Conservation (phyloP, 2,329 filamentous ascomycete species). For the Curvularia spicifera region DNA sequence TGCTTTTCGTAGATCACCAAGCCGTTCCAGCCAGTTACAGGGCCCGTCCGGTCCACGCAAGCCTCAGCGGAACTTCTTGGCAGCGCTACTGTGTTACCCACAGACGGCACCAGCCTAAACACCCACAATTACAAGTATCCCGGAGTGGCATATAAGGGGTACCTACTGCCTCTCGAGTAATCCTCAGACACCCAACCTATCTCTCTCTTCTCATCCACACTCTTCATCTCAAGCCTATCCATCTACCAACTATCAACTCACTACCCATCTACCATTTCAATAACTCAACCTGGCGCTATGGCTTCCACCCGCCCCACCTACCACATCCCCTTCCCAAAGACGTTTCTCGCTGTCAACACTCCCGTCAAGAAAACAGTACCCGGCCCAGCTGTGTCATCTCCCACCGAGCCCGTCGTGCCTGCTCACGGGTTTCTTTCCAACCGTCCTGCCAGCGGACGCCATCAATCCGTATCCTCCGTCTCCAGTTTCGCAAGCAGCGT, state of each 20-base stretch:
- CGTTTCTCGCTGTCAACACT: slow-evolving; percentile 48
- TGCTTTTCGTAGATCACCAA: slow-evolving; percentile 22
- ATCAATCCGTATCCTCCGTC: slow-evolving; percentile 41
- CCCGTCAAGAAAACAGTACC: slow-evolving; percentile 32
- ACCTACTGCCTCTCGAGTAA: slow-evolving; percentile 14
- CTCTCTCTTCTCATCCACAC: slow-evolving; percentile 8
- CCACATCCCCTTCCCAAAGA: slow-evolving; percentile 48
- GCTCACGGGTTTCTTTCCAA: slow-evolving; percentile 49
- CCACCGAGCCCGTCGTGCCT: slow-evolving; percentile 33
- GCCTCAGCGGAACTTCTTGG: slow-evolving; percentile 31
- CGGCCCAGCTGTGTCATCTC: slow-evolving; percentile 8
- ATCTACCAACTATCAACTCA: not conserved
- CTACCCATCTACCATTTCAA: not conserved
- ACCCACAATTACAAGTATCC: slow-evolving; percentile 10
- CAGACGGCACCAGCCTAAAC: slow-evolving; percentile 12
- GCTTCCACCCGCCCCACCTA: slow-evolving; percentile 41
- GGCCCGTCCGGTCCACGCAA: slow-evolving; percentile 35
- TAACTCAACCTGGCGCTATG: slow-evolving; percentile 41
- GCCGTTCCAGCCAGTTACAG: slow-evolving; percentile 28
- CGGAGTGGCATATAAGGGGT: slow-evolving; percentile 27
- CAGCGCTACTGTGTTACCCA: slow-evolving; percentile 21
- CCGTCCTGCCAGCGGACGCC: slow-evolving; percentile 31
- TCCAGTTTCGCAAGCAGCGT: slow-evolving; percentile 24
- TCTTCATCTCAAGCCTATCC: not conserved
- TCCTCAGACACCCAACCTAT: slow-evolving; percentile 6